Evolutionary conservation across 1,139 yeast genomes (phyloP), one percentile per base, ranked within the genome.

Genomic region (Zygoascus meyerae): DNA sequence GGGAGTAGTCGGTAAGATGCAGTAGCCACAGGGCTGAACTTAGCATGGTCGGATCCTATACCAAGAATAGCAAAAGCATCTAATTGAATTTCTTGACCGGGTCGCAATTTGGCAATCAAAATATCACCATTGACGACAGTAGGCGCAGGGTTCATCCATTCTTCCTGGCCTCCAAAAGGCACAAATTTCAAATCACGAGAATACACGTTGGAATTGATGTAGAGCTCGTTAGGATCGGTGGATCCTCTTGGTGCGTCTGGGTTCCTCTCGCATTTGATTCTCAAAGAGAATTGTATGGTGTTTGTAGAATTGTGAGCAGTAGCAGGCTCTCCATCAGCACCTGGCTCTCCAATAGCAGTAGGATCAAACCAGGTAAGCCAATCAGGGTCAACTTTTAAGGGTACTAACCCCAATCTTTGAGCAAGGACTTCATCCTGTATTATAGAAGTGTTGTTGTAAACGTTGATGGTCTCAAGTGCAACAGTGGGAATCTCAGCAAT

Each of bases 1-100:
- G 98, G 98, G 72, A 94, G 70, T 60, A 92, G 74, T 69, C 98
- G 78, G 70, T 92, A 92, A n/a, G 96, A 85, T 2, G 98, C 97
- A 26, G 98, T 92, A 26, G 95, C 79, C 9, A 92, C 98, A 3
- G 98, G 98, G 6, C 97, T 87, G 65, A 86, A 92, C 68, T 92
- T 92, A 53, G 98, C 97, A 66, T 92, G 98, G 64, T 92, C 98
- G 31, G 87, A 71, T 46, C 98, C 98, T 54, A 86, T 71, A 48
- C 98, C 98, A 54, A 92, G 75, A 35, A 90, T 74, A 64, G 97
- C 94, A 69, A 89, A 95, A 48, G 87, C 95, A 62, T 89, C 77
- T 55, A 92, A 74, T 26, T 92, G 79, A 54, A 92, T 90, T 67
- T 92, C 97, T 70, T 92, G 98, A 46, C 97, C 96, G 2, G 98